Evolutionary conservation across 192 early-diverging fungal species (phyloP), one percentile per base, ranked within the genome.

Genomic region (Backusella australiensis): DNA sequence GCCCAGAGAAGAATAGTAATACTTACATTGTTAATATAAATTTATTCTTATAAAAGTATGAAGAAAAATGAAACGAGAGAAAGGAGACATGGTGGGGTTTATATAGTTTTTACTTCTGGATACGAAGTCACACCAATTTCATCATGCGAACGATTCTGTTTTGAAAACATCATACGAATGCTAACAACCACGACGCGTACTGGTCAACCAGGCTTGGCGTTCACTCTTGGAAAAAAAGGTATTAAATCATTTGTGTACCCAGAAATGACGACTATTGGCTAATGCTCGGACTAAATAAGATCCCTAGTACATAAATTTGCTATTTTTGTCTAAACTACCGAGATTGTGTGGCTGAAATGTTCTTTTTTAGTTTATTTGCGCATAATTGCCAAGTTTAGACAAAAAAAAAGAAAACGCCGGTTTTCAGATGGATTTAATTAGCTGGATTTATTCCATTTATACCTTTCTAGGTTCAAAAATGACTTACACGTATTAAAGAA

Each of bases 301-400:
- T 59, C 8, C 12, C 12, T 14, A 14, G 14, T 63, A 26, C 56
- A 29, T 29, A 3, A 63, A 63, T 63, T 63, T 63, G 11, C 56
- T 63, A 63, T 63, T 63, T 63, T 29, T 63, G 56, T 63, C 26
- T 63, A 63, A 29, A 63, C 56, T 29, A 63, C 56, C 56, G 56
- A 29, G 56, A 26, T 29, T 29, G 11, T 63, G 56, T 63, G 56
- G 56, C 56, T 63, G 56, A 63, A 63, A 63, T 63, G 19, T 26
- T 63, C 56, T 63, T 63, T 63, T 63, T 63, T 63, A 63, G 56
- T 26, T 63, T 63, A 29, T 63, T 63, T 63, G 11, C 56, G 23
- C 56, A 63, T 63, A 63, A 29, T 63, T 63, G 7, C 56, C n/a
- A 29, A 63, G 2, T 26, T 63, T 63, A 63, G 23, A 63, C 26